These are phyloP conservation scores for Penicillium mononematosum DNA, from an alignment of 495 filamentous ascomycete genomes.

Conservation along the genomic window DNA sequence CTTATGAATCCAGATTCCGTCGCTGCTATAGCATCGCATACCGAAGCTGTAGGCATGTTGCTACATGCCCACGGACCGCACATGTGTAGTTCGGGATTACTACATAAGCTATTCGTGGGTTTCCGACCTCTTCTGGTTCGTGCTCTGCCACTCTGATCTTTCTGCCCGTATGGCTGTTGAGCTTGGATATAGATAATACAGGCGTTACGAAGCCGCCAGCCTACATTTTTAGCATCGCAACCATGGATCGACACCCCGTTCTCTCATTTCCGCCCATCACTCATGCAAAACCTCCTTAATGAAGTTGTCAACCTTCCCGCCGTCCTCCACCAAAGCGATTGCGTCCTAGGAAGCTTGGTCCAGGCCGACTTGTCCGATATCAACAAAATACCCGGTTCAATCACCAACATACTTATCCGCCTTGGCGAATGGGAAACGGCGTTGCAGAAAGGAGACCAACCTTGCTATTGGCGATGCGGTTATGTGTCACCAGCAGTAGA, in stretches of 20 bases:
- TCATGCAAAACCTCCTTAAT: constrained; percentile 32
- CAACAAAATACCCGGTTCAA: not conserved
- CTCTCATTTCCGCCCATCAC: constrained; percentile 20
- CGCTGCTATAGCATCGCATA: constrained; percentile 14
- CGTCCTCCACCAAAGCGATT: constrained; percentile 19
- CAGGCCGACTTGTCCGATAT: too few species aligned
- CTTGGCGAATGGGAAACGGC: not conserved
- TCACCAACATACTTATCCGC: constrained; percentile 5
- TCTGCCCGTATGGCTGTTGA: too few species aligned
- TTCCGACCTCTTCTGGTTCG: constrained; percentile 35
- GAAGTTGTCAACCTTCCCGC: constrained; percentile 28
- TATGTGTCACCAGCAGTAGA: too few species aligned
- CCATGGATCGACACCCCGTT: constrained; percentile 34
- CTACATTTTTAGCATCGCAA: constrained; percentile 25
- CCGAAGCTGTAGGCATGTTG: constrained; percentile 27
- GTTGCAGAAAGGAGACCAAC: not conserved
- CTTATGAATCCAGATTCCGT: too few species aligned
- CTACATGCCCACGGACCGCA: constrained; percentile 29
- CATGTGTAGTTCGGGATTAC: constrained; percentile 21
- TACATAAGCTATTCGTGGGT: constrained; percentile 37
- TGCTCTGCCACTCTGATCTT: too few species aligned
- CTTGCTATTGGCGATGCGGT: not conserved
- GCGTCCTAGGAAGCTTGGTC: too few species aligned
- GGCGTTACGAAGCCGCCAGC: too few species aligned
- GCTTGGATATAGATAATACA: too few species aligned